Percentiles rank a stretch among this genome's conserved stretches.
Evolutionary conservation across 495 filamentous ascomycete species (phyloP).

Genomic region (Chaetomium tenue): DNA sequence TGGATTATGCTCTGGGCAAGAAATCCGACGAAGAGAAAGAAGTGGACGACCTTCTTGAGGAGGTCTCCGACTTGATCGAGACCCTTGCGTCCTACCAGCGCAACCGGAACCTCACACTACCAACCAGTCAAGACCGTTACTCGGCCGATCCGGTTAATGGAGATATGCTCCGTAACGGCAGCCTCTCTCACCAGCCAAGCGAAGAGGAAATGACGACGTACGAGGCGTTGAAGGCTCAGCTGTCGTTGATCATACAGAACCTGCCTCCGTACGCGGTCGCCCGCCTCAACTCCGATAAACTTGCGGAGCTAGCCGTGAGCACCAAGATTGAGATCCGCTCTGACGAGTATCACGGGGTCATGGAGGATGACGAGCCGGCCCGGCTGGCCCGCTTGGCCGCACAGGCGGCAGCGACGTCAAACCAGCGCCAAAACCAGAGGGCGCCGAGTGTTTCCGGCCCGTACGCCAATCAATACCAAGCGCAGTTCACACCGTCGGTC

Average conservation of each 20-base stretch:
- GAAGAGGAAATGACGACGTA: slow-evolving; percentile 72
- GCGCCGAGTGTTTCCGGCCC: slow-evolving; percentile 40
- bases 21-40: slow-evolving; percentile 59
- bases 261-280: slow-evolving; percentile 84
- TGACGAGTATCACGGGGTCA: slow-evolving; percentile 70
- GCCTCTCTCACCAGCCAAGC: slow-evolving; percentile 48
- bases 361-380: slow-evolving; percentile 78
- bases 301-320: slow-evolving; percentile 78
- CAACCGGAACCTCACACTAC: slow-evolving; percentile 67
- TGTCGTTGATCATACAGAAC: slow-evolving; percentile 67
- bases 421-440: slow-evolving; percentile 42
- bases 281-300: slow-evolving; percentile 78
- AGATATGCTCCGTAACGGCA: slow-evolving; percentile 52
- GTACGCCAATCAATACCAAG: slow-evolving; percentile 39
- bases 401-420: slow-evolving; percentile 35
- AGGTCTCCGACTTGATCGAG: slow-evolving; percentile 80
- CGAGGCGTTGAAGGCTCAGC: slow-evolving; percentile 68
- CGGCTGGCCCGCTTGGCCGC: slow-evolving; percentile 37
- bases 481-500: slow-evolving; percentile 36
- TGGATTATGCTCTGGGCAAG: slow-evolving; percentile 51
- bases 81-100: slow-evolving; percentile 84
- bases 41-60: slow-evolving; percentile 68
- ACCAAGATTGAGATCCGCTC: slow-evolving; percentile 72
- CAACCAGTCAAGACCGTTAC: slow-evolving; percentile 49
- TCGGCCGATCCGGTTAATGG: slow-evolving; percentile 50